These are phyloP conservation scores for Blastobotrys robertii DNA, from an alignment of 805 yeast species.

Conservation along the genomic window DNA sequence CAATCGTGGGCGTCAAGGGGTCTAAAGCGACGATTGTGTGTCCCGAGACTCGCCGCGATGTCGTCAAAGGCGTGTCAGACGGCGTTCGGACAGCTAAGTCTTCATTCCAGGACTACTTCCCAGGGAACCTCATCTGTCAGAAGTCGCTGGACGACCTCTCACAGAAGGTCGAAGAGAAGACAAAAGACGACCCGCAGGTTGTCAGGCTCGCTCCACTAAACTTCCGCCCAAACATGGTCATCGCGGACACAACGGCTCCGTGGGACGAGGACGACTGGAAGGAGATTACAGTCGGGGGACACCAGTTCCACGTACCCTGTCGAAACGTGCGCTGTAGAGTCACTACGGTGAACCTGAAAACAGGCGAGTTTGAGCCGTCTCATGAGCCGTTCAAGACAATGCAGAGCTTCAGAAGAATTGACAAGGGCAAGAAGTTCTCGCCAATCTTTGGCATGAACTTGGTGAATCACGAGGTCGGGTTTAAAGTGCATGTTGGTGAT, in stretches of 20 bases:
- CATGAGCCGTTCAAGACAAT: constrained; percentile 24
- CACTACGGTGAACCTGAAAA: constrained; percentile 23
- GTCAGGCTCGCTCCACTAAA: constrained; percentile 16
- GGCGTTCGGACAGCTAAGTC: constrained; percentile 10
- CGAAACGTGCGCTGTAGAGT: constrained; percentile 25
- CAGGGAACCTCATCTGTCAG: constrained; percentile 23
- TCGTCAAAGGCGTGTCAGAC: constrained; percentile 10
- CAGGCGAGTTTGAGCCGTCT: constrained; percentile 17
- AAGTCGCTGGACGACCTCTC: constrained; percentile 20
- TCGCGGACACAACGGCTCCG: constrained; percentile 22
- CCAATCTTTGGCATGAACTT: constrained; percentile 26
- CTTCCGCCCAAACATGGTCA: constrained; percentile 26
- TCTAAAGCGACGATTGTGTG: constrained; percentile 15
- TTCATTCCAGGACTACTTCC: constrained; percentile 26
- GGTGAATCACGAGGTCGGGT: constrained; percentile 16
- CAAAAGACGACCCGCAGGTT: constrained; percentile 9
- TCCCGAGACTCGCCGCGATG: constrained; percentile 18
- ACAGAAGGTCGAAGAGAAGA: constrained; percentile 13
- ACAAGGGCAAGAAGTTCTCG: constrained; percentile 17
- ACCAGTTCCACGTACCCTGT: constrained; percentile 20
- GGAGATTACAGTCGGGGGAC: constrained; percentile 13
- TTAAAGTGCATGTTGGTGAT: constrained; percentile 22
- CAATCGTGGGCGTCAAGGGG: constrained; percentile 1
- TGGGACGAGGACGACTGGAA: constrained; percentile 29
- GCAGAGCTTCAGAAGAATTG: constrained; percentile 23